Conservation (phyloP, 73 alveolate species). For the Paramecium pentaurelia region DNA sequence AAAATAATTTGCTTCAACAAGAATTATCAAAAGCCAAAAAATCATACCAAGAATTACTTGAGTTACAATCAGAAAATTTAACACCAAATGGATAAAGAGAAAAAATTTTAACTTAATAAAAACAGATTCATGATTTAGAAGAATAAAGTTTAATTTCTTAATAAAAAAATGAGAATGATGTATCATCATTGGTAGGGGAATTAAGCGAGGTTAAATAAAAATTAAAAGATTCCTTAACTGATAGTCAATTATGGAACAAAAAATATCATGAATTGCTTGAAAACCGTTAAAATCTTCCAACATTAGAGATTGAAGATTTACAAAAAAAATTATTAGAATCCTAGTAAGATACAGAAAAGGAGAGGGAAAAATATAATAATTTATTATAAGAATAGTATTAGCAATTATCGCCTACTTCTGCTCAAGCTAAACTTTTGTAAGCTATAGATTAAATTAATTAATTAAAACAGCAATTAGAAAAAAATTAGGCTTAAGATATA, state of each 20-base stretch:
- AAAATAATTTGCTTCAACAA: background rate
- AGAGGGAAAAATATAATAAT: background rate
- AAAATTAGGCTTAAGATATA: background rate
- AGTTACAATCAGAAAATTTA: background rate
- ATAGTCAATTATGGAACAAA: background rate
- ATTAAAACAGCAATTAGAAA: background rate
- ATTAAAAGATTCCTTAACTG: background rate
- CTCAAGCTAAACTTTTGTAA: background rate
- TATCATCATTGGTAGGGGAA: background rate
- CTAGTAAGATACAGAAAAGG: background rate
- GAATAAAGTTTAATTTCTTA: background rate
- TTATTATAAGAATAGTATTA: background rate
- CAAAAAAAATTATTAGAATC: background rate
- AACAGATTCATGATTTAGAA: background rate
- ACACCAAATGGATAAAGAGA: background rate
- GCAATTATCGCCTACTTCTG: background rate
- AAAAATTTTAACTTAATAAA: background rate
- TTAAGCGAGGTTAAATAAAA: background rate
- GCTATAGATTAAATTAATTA: background rate
- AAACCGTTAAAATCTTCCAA: background rate
- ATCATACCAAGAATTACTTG: background rate
- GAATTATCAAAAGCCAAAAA: background rate
- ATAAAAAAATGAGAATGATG: background rate
- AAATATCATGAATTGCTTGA: background rate
- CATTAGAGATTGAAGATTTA: background rate